A percentile compares a stretch with the other conserved stretches of the same genome.
Evolutionary conservation across 352 stramenopile species (phyloP).

Genomic region (Globisporangium nunn): DNA sequence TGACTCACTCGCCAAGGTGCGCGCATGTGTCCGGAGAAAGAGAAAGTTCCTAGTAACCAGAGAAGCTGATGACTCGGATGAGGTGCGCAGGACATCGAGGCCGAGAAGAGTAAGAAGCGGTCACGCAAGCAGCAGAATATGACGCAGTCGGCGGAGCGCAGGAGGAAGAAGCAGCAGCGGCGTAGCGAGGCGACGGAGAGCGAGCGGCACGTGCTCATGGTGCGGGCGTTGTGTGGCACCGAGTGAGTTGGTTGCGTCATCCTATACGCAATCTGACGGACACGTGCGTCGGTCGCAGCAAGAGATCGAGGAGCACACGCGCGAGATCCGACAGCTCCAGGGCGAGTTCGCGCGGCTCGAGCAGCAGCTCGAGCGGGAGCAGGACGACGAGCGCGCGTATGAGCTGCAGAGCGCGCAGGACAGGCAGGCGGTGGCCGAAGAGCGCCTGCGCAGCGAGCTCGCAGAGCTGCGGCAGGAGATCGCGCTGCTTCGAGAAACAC

Average conservation of each 20-base stretch:
- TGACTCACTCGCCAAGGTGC: constrained; percentile 24
- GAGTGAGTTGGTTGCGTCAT: not conserved
- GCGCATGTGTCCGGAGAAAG: not conserved
- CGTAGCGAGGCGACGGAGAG: constrained; percentile 1
- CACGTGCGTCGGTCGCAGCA: constrained; percentile 3
- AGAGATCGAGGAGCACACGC: constrained; percentile 35
- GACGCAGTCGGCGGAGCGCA: not conserved
- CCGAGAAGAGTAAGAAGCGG: constrained; percentile 14
- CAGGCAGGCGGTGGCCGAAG: constrained; percentile 21
- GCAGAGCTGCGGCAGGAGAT: constrained; percentile 53
- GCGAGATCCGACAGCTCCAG: constrained; percentile 46
- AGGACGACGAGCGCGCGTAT: constrained; percentile 11
- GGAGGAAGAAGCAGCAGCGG: constrained; percentile 15
- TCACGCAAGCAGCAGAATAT: constrained; percentile 6
- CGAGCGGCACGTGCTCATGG: constrained; percentile 8
- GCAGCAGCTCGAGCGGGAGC: constrained; percentile 26
- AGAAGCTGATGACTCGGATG: not conserved
- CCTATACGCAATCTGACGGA: no score
- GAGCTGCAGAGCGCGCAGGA: constrained; percentile 27
- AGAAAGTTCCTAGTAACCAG: not conserved
- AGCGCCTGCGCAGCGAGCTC: constrained; percentile 41
- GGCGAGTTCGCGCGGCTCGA: constrained; percentile 36
- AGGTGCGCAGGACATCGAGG: constrained; percentile 33
- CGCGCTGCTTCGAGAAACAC: constrained; percentile 41
- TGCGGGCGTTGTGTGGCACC: not conserved